A percentile compares a stretch with the other conserved stretches of the same genome.
Evolutionary conservation across 108 stramenopile species (phyloP).

Genomic region (Chaetoceros tenuissimus): DNA sequence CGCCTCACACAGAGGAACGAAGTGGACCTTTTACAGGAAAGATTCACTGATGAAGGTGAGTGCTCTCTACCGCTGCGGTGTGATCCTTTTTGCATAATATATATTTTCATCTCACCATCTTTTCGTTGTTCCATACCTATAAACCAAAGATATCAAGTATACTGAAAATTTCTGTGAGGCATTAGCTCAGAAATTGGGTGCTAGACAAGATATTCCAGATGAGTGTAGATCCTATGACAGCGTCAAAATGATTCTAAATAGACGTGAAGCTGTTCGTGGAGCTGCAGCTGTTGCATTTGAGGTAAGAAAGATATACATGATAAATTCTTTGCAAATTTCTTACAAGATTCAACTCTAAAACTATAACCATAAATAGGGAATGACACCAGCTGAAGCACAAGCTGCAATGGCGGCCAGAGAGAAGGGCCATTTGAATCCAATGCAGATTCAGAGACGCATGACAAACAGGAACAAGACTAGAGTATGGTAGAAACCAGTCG

Average conservation of each 20-base stretch:
- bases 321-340: too few relatives aligned
- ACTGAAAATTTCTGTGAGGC: not conserved
- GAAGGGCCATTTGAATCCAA: constrained; percentile 18
- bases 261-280: not conserved
- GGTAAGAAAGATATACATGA: too few relatives aligned
- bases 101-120: too few relatives aligned
- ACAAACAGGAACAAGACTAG: constrained; percentile 4
- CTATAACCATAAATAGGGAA: too few relatives aligned
- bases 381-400: constrained; percentile 18
- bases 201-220: not conserved
- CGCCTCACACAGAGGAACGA: constrained; percentile 17
- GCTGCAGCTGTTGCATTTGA: not conserved
- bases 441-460: constrained; percentile 29
- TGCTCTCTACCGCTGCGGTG: not conserved
- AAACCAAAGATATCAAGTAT: not conserved
- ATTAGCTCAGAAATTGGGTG: not conserved
- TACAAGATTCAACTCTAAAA: too few relatives aligned
- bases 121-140: too few relatives aligned
- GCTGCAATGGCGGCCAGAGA: constrained; percentile 24
- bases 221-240: not conserved
- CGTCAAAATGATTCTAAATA: not conserved
- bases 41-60: not conserved
- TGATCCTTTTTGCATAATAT: not conserved
- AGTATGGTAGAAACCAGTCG: not conserved
- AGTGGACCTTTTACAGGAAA: constrained; percentile 15